Base-by-base conservation (phyloP, 768 basidiomycete species). In the Trametopsis cervina region DNA sequence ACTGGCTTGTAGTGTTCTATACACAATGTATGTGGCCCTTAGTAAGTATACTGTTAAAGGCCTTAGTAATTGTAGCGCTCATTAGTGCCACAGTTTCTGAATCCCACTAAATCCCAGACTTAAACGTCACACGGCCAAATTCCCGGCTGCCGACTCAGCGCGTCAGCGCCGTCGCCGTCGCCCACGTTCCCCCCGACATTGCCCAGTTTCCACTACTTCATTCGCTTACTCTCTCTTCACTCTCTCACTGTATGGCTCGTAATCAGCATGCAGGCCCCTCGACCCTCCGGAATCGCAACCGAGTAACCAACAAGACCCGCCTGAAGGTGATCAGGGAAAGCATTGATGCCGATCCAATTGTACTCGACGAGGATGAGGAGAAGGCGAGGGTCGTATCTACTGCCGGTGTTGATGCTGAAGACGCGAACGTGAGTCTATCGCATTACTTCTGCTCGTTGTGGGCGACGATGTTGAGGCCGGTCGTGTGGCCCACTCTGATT, bases 271-370 rank as follows among this genome's bases (percentile, higher is more conserved):
- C 83, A 71, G 82, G 79, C 68, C 78, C 83, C 58, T 83, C 86
- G 52, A 79, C 85, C 57, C 83, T 86, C 70, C 70, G 89, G 67
- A 89, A 89, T 63, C 83, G 88, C 68, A 89, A 89, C 70, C 83
- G 88, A 65, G 84, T 92, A 71, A 92, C 87, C 65, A 89, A 91
- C 74, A 92, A 92, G 75, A 89, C 86, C 59, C 81, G 88, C 52
- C 85, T 92, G 63, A 86, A 80, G 73, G 81, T 92, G 71, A 70
- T 83, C 62, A 80, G 81, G 66, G 89, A 88, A 51, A 79, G 78
- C 65, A 77, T 88, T 71, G 89, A 91, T 60, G 82, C 80, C 25
- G 89, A 89, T 62, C 75, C 82, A 35, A 70, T 87, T 55, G 77
- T 88, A 49, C 80, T 88, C 55, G 87, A 89, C 41, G 90, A 91